phyloP scores from a whole-genome alignment of 192 early-diverging fungal genomes.

The Coemansia sp. region DNA sequence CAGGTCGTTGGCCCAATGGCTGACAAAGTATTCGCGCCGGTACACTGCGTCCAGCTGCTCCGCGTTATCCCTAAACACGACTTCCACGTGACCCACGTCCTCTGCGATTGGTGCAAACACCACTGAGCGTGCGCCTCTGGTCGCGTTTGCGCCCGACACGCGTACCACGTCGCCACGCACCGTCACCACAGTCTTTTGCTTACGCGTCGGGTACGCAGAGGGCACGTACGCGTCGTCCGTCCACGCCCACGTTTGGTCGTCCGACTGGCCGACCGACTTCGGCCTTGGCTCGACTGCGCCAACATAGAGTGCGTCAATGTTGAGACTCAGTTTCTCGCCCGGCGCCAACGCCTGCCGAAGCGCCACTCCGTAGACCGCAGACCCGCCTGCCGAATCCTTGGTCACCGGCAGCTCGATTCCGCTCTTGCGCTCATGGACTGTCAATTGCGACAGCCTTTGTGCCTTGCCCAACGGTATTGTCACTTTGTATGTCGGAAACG shows the following conservation, averaged over 20 bases:
- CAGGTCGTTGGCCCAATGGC: constrained; percentile 80
- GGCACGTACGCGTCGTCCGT: constrained; percentile 58
- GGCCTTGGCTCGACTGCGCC: constrained; percentile 56
- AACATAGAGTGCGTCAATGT: constrained; percentile 53
- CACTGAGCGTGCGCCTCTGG: constrained; percentile 58
- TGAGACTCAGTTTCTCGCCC: constrained; percentile 60
- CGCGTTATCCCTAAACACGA: constrained; percentile 66
- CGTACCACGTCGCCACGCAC: constrained; percentile 22
- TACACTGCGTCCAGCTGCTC: constrained; percentile 67
- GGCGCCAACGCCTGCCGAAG: constrained; percentile 46
- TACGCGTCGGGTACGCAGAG: constrained; percentile 64
- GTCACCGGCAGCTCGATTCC: constrained; percentile 16
- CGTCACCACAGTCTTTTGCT: constrained; percentile 74
- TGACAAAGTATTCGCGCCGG: constrained; percentile 57
- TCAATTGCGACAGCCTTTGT: constrained; percentile 17
- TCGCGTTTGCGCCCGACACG: constrained; percentile 27
- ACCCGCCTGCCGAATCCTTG: too few relatives aligned
- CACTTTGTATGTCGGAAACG: constrained; percentile 27
- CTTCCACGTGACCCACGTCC: constrained; percentile 21
- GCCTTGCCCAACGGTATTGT: constrained; percentile 11
- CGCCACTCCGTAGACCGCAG: constrained; percentile 6
- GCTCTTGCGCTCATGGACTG: constrained; percentile 48
- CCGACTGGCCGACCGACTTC: constrained; percentile 57
- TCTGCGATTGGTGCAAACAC: constrained; percentile 70
- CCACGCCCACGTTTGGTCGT: constrained; percentile 66